Percentiles rank a stretch among this genome's conserved stretches.
These are phyloP conservation scores for Aspergillus glaucus DNA, from an alignment of 2,329 filamentous ascomycete species.

Conservation along the genomic window DNA sequence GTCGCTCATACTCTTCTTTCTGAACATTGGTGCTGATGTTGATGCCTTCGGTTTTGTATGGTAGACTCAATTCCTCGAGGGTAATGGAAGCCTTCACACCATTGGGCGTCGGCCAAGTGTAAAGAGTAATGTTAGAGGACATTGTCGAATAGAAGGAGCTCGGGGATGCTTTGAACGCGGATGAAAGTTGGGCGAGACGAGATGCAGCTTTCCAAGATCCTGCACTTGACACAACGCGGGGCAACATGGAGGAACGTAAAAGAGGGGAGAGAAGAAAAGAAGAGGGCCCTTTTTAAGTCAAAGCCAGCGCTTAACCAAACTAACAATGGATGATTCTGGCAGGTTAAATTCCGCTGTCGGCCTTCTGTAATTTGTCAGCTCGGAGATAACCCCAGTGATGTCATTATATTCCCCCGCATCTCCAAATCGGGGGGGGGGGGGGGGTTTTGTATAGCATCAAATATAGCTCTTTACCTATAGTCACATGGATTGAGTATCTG, in stretches of 20 bases:
- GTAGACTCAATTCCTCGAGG: conserved; percentile 31
- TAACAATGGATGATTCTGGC: not conserved
- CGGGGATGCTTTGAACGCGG: not conserved
- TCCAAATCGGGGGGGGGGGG: not conserved
- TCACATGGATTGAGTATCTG: not conserved
- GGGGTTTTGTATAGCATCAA: too few relatives aligned
- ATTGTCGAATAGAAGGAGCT: conserved; percentile 9
- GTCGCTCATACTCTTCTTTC: conserved; percentile 31
- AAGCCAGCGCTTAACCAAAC: not conserved
- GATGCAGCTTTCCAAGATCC: not conserved
- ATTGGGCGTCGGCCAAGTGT: conserved; percentile 26
- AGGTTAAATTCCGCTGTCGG: not conserved
- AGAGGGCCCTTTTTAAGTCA: not conserved
- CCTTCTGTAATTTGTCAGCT: not conserved
- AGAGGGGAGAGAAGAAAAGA: not conserved
- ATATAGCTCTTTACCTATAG: not conserved
- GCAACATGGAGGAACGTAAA: not conserved
- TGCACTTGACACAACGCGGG: not conserved
- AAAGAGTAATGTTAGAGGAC: conserved; percentile 24
- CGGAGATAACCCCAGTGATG: not conserved
- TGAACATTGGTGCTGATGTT: conserved; percentile 40
- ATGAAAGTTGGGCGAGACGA: not conserved
- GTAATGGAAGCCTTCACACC: conserved; percentile 33
- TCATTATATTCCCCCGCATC: not conserved
- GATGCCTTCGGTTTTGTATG: conserved; percentile 31